Base-by-base conservation (phyloP, 2,329 filamentous ascomycete species). In the Neoscytalidium dimidiatum region DNA sequence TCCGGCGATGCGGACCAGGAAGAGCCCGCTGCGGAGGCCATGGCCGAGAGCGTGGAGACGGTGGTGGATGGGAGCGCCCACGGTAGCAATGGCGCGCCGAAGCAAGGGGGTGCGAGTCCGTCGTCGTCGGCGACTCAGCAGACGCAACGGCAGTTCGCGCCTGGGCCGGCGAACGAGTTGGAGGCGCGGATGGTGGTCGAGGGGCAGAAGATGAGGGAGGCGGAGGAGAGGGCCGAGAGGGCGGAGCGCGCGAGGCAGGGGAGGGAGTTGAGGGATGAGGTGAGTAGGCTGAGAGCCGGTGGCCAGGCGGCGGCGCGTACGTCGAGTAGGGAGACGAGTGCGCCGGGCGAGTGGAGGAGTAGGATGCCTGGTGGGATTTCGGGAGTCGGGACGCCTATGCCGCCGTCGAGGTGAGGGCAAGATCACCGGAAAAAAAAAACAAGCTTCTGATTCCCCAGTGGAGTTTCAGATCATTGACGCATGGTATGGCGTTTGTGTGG, bases 121-220 rank as follows among this genome's bases (percentile, higher is more conserved):
- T 64, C 17, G 65, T 67, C n/a, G 62, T 66, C 46, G 23, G 35
- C 43, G 4, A 28, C 19, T 11, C 28, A 26, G 17, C 31, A 11
- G 13, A 41, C 62, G 21, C 46, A 66, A 14, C 57, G 49, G 19
- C 62, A 62, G 21, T 57, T 21, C 21, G 48, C 60, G 26, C 28
- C 35, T 29, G 11, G 48, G 58, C 17, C 53, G 11, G 48, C 68
- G 13, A 58, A 44, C n/a, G 69, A 70, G 33, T 66, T 78, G 21
- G 74, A 77, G 66, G 72, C 68, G 21, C 69, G 75, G 8, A 76
- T 75, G 51, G 75, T 73, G 57, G 75, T 71, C 11, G 76, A 77
- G 58, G 77, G 76, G 23, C 71, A 72, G 11, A 77, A 75, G 56
- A 48, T 78, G 51, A 66, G 77, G 13, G 75, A 78, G 46, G 76